Evolutionary conservation across 2,329 filamentous ascomycete genomes (phyloP), one percentile per base, ranked within the genome.

Genomic region (Xylariaceae sp.): DNA sequence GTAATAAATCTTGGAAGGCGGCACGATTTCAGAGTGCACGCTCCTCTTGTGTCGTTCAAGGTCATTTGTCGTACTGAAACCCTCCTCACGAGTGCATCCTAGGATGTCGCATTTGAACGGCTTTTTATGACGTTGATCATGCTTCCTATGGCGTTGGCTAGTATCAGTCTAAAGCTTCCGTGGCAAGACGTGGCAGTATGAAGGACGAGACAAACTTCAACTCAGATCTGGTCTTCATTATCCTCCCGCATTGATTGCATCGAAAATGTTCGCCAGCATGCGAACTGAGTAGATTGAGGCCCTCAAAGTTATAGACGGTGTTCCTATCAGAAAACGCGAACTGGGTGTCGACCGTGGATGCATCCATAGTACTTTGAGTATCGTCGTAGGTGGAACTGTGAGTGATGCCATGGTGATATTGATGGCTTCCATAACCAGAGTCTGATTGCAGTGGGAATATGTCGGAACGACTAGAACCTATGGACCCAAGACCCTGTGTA

Each of bases 1-100:
- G 58, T 78, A 80, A 64, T 81, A 90, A 45, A 77, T 77, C 61
- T 80, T 80, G 50, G 76, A 77, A 0, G 74, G 76, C 7, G 79
- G 78, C 1, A 76, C 60, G 73, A 75, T 45, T 67, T 76, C 67
- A 2, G 73, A 74, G 70, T 96, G 92, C 4, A 89, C 85, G 61
- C 86, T 88, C 68, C 84, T 85, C 66, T 82, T 85, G 71, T 96
- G 92, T 55, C 92, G 81, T n/a, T 88, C 82, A 10, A 93, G 82
- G 67, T 96, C 92, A 70, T 95, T 96, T 15, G 77, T 73, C 0
- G 90, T 95, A 15, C 87, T 86, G 67, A 96, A 96, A 0, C 90
- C 90, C 62, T 83, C 78, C 15, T 84, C 78, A 15, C 85, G 79
- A 30, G 69, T 65, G 71, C 91, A 95, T 3, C 75, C 75, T 0